A percentile compares a stretch with the other conserved stretches of the same genome.
phyloP scores from a whole-genome alignment of 1,284 basidiomycete species.

The Leucoagaricus sp. region DNA sequence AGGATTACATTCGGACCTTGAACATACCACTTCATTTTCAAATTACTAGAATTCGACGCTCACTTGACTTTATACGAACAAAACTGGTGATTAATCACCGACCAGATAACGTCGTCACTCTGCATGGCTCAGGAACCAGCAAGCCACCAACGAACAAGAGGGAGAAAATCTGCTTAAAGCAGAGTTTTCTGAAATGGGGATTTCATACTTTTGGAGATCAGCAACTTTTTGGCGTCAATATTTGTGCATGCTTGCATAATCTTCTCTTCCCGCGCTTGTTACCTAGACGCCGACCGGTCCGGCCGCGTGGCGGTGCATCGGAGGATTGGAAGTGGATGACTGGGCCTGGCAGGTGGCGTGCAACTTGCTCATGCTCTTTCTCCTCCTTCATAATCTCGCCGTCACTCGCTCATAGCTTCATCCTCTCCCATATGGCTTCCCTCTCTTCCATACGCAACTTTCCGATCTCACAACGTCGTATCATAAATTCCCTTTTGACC shows the following conservation, averaged over 20 bases:
- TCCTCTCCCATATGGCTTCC: background rate
- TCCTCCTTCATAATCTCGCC: conserved; percentile 1
- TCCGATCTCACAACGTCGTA: background rate
- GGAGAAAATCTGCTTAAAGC: background rate
- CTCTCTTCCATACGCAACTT: background rate
- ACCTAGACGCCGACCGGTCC: background rate
- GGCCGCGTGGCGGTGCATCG: background rate
- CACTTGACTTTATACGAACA: conserved; percentile 99
- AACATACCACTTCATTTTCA: background rate
- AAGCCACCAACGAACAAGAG: background rate
- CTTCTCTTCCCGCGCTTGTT: background rate
- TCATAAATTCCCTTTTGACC: background rate
- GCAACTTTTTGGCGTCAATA: background rate
- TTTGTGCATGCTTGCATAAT: conserved; percentile 9
- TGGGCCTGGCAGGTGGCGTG: background rate
- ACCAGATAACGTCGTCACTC: conserved; percentile 96
- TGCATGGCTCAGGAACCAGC: conserved; percentile 53
- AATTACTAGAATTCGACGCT: conserved; percentile 31
- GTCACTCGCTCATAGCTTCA: background rate
- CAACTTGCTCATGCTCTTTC: background rate
- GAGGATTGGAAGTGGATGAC: background rate
- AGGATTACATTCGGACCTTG: conserved; percentile 1
- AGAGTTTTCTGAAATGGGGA: background rate
- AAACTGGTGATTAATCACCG: conserved; percentile 90
- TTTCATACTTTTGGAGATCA: background rate